Base-by-base conservation (phyloP, 176 grass and related monocot genomes). In the Guadua angustifolia region DNA sequence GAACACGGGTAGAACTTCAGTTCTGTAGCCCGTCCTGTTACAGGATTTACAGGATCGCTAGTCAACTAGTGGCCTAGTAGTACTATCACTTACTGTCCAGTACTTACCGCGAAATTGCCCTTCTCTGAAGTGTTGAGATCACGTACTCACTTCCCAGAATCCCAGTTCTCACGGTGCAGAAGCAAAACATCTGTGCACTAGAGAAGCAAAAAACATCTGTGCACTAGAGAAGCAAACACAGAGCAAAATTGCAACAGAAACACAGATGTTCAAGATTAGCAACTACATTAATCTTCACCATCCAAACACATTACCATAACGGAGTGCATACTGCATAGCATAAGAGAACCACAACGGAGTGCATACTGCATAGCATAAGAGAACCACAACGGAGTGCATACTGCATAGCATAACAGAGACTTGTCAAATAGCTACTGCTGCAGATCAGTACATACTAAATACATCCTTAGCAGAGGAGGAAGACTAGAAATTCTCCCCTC, bases 391-490 rank as follows among this genome's bases (percentile, higher is more conserved):
- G 4, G 38, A 50, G 19, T 69, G 78, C 29, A n/a, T 45, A 53
- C 29, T 29, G 29, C 29, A 29, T 29, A 29, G 29, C 29, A 29
- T 29, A 29, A 71, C n/a, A 69, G 7, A 64, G 39, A 43, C 60
- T 57, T 29, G 84, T 74, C 43, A 73, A 74, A 69, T 38, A 45
- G 53, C 71, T 85, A 64, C 71, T 85, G 55, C 53, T 53, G 24
- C 55, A 64, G 77, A 55, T 77, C 56, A 82, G 88, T 45, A 59
- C 75, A 44, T 19, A 15, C 69, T 74, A 71, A 76, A 50, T 71
- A 78, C 70, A 85, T 45, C 70, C 69, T 85, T 61, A 52, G 84
- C 17, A 70, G 21, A 58, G 17, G 21, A 62, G 29, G 26, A 66
- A 44, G 29, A 29, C 29, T 29, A 29, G 29, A 29, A 29, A 29